Percentiles rank a stretch among this genome's conserved stretches.
Evolutionary conservation across 2,329 filamentous ascomycete species (phyloP).

Genomic region (Colletotrichum sp.): DNA sequence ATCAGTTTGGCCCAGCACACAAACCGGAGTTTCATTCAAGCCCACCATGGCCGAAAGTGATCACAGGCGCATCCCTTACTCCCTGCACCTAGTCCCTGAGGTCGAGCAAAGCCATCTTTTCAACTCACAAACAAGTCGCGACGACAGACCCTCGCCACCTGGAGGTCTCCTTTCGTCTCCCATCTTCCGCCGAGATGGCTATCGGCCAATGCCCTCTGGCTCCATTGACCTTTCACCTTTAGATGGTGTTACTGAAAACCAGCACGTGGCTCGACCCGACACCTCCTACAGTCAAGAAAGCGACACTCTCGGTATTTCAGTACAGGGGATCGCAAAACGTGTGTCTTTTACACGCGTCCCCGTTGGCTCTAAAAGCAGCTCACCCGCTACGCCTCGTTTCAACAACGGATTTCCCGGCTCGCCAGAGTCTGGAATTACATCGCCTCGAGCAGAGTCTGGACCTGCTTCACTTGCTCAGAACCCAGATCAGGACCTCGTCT

Average conservation of each 20-base stretch:
- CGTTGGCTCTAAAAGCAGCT: conserved; percentile 19
- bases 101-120: neutral
- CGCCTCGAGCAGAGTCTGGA: neutral
- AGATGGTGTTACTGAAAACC: neutral
- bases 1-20: neutral
- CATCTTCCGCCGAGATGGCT: conserved; percentile 1
- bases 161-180: neutral
- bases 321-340: neutral
- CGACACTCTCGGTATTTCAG: neutral
- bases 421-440: neutral
- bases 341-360: conserved; percentile 5
- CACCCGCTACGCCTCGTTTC: neutral
- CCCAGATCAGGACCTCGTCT: neutral
- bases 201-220: conserved; percentile 2
- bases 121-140: neutral
- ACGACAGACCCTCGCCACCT: neutral
- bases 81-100: conserved; percentile 3
- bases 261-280: neutral
- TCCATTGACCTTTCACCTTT: conserved; percentile 11
- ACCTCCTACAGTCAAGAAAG: neutral
- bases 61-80: neutral
- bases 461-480: neutral
- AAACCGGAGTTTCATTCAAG: neutral
- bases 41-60: neutral
- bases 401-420: neutral